These are phyloP conservation scores for Rhodotorula paludigena DNA, from an alignment of 768 basidiomycete species.

Conservation along the genomic window DNA sequence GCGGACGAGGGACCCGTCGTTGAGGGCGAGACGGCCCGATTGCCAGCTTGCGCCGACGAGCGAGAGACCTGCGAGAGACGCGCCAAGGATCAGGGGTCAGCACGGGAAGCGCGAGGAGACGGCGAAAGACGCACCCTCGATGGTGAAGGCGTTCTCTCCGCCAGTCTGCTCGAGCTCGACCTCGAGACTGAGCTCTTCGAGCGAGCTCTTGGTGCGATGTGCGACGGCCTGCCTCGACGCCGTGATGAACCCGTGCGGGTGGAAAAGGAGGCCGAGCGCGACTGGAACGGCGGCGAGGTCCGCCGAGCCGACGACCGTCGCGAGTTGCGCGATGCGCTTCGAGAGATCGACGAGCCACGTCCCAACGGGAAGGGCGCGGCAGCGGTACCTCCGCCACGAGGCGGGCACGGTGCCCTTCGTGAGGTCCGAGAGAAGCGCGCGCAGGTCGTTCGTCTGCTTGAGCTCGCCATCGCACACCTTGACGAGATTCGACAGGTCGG, in stretches of 20 bases:
- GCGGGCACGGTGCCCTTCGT: conserved; percentile 66
- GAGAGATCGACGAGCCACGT: conserved; percentile 80
- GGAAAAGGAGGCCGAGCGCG: conserved; percentile 91
- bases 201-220: conserved; percentile 82
- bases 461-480: conserved; percentile 78
- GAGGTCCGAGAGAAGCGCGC: conserved; percentile 80
- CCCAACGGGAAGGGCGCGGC: conserved; percentile 63
- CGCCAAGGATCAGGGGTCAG: not conserved
- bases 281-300: conserved; percentile 58
- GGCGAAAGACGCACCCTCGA: conserved; percentile 67
- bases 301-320: conserved; percentile 64
- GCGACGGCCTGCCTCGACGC: conserved; percentile 94
- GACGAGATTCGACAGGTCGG: conserved; percentile 73
- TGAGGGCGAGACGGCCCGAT: conserved; percentile 65
- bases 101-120: too few relatives aligned
- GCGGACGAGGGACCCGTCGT: conserved; percentile 74
- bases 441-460: conserved; percentile 93
- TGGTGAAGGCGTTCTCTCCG: conserved; percentile 69
- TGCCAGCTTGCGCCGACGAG: conserved; percentile 82
- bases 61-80: conserved; percentile 59
- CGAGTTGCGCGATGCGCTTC: conserved; percentile 75
- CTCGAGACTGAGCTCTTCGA: conserved; percentile 76
- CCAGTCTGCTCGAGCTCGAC: conserved; percentile 77
- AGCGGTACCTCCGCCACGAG: conserved; percentile 37
- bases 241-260: conserved; percentile 92